Conservation (phyloP, 2,329 filamentous ascomycete species). For the Exophiala sideris region DNA sequence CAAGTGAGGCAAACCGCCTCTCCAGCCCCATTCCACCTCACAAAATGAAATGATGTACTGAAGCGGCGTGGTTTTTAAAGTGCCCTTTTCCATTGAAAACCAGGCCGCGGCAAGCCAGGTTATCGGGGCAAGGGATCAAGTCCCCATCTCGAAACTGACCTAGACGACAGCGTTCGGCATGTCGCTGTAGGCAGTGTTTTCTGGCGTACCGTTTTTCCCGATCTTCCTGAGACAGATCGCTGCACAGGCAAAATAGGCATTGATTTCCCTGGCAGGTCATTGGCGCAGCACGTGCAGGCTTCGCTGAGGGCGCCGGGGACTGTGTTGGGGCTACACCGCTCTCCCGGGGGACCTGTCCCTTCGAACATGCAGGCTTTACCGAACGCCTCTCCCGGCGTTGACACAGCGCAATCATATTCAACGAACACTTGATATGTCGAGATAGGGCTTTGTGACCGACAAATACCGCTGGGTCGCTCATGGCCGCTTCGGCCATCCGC, state of each 20-base stretch:
- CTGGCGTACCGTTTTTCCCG: background rate
- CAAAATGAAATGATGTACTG: background rate
- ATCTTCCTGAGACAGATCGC: background rate
- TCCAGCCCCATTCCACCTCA: no score
- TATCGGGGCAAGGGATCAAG: background rate
- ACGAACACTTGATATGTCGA: slow-evolving; percentile 3
- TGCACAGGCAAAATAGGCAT: slow-evolving; percentile 1
- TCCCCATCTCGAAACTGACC: background rate
- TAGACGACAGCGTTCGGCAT: slow-evolving; percentile 1
- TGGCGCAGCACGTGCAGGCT: background rate
- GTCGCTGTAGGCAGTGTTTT: background rate
- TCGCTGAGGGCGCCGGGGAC: background rate
- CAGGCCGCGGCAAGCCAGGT: background rate
- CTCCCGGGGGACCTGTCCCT: background rate
- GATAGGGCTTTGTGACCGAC: background rate
- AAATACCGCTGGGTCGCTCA: slow-evolving; percentile 2
- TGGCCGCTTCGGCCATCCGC: slow-evolving; percentile 3
- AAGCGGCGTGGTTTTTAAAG: slow-evolving; percentile 1
- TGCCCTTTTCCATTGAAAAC: background rate
- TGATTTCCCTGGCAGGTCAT: background rate
- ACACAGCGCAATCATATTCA: slow-evolving; percentile 7
- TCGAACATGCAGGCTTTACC: background rate
- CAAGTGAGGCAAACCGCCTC: no score
- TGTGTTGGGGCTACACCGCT: background rate
- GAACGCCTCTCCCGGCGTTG: background rate